These are phyloP conservation scores for Clavariopsis aquatica DNA, from an alignment of 495 filamentous ascomycete species.

Conservation along the genomic window DNA sequence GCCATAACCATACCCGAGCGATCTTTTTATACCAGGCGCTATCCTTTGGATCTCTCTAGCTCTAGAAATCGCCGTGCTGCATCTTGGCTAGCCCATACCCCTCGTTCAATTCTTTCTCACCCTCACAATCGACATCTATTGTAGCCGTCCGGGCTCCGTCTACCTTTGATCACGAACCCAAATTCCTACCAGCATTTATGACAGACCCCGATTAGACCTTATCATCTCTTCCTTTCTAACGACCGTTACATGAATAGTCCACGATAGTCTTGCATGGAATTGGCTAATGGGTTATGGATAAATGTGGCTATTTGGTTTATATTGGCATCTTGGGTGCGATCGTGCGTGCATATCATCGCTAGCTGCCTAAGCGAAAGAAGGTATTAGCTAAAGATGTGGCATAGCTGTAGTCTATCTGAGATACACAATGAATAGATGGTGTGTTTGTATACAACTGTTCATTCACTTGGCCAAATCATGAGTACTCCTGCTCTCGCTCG, in stretches of 20 bases:
- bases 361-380: neutral
- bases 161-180: neutral
- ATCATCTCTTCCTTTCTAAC: neutral
- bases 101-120: neutral
- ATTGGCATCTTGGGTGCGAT: constrained; percentile 1
- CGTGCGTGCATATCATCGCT: neutral
- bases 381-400: neutral
- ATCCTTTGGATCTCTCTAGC: neutral
- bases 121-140: neutral
- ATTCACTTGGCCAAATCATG: too few species aligned
- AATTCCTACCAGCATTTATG: neutral
- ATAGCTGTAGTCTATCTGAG: neutral
- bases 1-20: too few species aligned
- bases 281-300: neutral
- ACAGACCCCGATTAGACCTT: neutral
- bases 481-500: too few species aligned
- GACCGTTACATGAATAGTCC: neutral
- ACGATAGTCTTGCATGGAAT: constrained; percentile 2
- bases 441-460: neutral
- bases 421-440: constrained; percentile 11
- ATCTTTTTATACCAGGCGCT: neutral
- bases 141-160: neutral
- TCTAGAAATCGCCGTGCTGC: neutral
- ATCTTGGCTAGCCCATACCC: neutral
- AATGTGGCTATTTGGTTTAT: neutral